These are phyloP conservation scores for Xylariaceae sp. DNA, from an alignment of 2,329 filamentous ascomycete species.

Conservation along the genomic window DNA sequence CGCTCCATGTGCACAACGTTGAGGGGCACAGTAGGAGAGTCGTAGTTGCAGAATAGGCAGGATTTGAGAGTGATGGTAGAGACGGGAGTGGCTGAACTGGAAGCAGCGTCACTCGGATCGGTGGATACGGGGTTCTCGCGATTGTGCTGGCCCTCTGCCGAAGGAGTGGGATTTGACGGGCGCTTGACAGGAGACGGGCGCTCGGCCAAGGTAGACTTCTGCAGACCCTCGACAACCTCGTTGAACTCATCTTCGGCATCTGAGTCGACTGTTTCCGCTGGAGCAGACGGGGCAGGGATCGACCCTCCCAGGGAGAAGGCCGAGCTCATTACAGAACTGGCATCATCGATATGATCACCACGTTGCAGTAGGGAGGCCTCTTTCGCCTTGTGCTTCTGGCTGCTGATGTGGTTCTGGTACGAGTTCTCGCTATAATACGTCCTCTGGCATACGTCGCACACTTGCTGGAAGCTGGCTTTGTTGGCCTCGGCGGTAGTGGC, in stretches of 20 bases:
- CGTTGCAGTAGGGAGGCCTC: conserved; percentile 46
- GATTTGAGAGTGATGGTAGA: conserved; percentile 43
- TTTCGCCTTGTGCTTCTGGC: conserved; percentile 80
- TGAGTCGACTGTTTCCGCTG: conserved; percentile 51
- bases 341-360: conserved; percentile 51
- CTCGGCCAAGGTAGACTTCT: conserved; percentile 51
- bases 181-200: conserved; percentile 49
- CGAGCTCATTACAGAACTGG: conserved; percentile 81
- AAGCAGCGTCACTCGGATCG: conserved; percentile 37
- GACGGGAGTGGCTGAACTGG: conserved; percentile 40
- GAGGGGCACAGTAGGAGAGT: conserved; percentile 69
- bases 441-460: conserved; percentile 79
- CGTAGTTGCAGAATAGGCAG: conserved; percentile 91
- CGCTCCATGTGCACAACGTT: conserved; percentile 88
- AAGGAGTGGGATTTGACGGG: conserved; percentile 48
- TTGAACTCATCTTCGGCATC: conserved; percentile 73
- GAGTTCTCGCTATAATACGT: conserved; percentile 97
- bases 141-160: conserved; percentile 38
- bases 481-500: conserved; percentile 78
- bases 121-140: conserved; percentile 43
- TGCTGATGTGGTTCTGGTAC: conserved; percentile 85
- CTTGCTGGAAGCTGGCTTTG: conserved; percentile 82
- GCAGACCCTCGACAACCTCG: conserved; percentile 72
- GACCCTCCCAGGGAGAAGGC: conserved; percentile 89
- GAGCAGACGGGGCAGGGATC: conserved; percentile 44